Percentiles rank a stretch among this genome's conserved stretches.
Evolutionary conservation across 805 yeast genomes (phyloP).

Genomic region (Candida succiphila): DNA sequence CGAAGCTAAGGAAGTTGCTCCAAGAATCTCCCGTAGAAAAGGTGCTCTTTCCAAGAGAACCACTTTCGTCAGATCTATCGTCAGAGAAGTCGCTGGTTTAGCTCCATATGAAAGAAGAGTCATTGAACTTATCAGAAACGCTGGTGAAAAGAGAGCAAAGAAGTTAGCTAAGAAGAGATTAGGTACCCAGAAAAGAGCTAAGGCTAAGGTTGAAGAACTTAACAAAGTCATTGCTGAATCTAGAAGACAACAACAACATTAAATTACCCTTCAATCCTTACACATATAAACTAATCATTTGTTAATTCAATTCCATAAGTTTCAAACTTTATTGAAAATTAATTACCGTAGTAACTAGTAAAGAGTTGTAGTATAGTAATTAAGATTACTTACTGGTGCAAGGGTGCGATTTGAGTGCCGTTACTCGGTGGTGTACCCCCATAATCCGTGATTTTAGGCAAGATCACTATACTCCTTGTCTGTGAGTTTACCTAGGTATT

Average conservation of each 20-base stretch:
- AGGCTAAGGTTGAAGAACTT: conserved; percentile 99
- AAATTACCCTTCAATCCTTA: conserved; percentile 18
- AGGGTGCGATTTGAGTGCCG: no score
- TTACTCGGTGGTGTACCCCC: no score
- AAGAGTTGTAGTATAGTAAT: no score
- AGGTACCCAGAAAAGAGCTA: conserved; percentile 99
- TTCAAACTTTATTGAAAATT: conserved; percentile 2
- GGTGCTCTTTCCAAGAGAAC: conserved; percentile 96
- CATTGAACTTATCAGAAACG: conserved; percentile 98
- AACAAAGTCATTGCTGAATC: conserved; percentile 92
- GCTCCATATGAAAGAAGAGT: conserved; percentile 99
- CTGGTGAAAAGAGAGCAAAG: conserved; percentile 99
- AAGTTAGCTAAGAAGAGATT: conserved; percentile 99
- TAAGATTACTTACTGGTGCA: no score
- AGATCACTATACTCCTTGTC: no score
- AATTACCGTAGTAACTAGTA: no score
- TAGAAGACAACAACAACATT: conserved; percentile 93
- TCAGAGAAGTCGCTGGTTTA: conserved; percentile 95
- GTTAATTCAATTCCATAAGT: no score
- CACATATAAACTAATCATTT: not conserved
- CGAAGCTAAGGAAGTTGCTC: conserved; percentile 72
- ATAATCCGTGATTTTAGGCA: no score
- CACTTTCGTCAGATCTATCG: conserved; percentile 87
- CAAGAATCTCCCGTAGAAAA: conserved; percentile 92
- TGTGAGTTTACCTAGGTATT: no score